phyloP scores from a whole-genome alignment of 2,329 filamentous ascomycete species.

The Pseudodiploospora longispora region DNA sequence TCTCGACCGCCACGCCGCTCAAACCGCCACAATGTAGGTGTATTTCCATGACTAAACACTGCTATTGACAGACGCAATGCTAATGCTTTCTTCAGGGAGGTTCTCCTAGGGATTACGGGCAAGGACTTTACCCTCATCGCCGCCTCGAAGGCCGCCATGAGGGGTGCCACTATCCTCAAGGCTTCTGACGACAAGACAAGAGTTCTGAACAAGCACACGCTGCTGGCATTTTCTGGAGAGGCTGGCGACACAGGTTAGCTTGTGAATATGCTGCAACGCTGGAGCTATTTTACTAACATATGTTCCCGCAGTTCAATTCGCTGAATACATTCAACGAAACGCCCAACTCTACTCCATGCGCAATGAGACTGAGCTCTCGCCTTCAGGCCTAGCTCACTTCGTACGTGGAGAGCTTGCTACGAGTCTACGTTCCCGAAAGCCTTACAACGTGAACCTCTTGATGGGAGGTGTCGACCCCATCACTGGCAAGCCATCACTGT shows the following conservation, averaged over 20 bases:
- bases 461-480: constrained; percentile 91
- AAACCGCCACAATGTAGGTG: constrained; percentile 8
- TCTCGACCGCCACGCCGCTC: constrained; percentile 10
- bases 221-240: constrained; percentile 94
- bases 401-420: constrained; percentile 89
- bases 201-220: constrained; percentile 81
- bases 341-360: constrained; percentile 98
- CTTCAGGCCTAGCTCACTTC: constrained; percentile 82
- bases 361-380: constrained; percentile 86
- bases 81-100: constrained; percentile 59
- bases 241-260: constrained; percentile 81
- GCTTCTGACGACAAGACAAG: constrained; percentile 94
- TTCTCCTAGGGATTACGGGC: constrained; percentile 94
- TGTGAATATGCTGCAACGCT: background rate
- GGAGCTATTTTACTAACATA: background rate
- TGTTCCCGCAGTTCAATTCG: constrained; percentile 75
- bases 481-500: constrained; percentile 81
- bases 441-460: constrained; percentile 94
- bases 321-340: constrained; percentile 98
- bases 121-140: constrained; percentile 99
- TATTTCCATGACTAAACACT: background rate
- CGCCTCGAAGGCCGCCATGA: constrained; percentile 96
- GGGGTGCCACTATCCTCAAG: constrained; percentile 93
- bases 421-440: constrained; percentile 82
- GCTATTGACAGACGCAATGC: constrained; percentile 4